Base-by-base conservation (phyloP, 345 rosid species). In the Cochlearia excelsa region DNA sequence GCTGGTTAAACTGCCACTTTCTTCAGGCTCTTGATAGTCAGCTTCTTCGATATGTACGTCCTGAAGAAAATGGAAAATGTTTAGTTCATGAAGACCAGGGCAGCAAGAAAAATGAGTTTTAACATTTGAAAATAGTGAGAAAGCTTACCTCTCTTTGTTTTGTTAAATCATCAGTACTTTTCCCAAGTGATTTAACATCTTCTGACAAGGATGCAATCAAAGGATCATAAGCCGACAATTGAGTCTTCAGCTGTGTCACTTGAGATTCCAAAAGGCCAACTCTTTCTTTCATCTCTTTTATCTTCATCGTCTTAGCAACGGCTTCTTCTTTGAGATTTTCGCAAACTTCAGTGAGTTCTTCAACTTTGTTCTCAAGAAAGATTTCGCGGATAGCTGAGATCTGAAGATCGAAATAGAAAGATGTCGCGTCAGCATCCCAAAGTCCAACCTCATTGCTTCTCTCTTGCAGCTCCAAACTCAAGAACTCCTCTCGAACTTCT, bases 371-470 rank as follows among this genome's bases (percentile, higher is more conserved):
- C 65, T 85, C 79, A 62, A 92, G 93, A 8, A 88, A 77, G 71
- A 85, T 76, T 78, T 88, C 94, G 27, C 75, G 82, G 53, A 84
- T 55, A 2, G 84, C 68, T 50, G 97, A 86, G 42, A 79, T 65
- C 45, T 92, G 98, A 65, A 92, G 78, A 70, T 92, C 91, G 58
- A 88, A 88, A 78, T 78, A 92, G 74, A 92, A 88, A 4, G 95
- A 77, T 39, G 97, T 73, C 54, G 97, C 98, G 69, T 88, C 95
- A 44, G 86, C 78, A 52, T 92, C 97, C 95, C 95, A 88, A n/a
- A 83, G 67, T 70, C 80, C 97, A 72, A 81, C 77, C 66, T 88
- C 98, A 66, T 81, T 82, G 72, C 74, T 72, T 73, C 76, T 84
- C 76, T 86, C 88, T 65, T 79, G 92, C 46, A 92, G 76, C 76